These are phyloP conservation scores for Aegilops umbellulata DNA, from an alignment of 176 grass and related monocot genomes.

Conservation along the genomic window DNA sequence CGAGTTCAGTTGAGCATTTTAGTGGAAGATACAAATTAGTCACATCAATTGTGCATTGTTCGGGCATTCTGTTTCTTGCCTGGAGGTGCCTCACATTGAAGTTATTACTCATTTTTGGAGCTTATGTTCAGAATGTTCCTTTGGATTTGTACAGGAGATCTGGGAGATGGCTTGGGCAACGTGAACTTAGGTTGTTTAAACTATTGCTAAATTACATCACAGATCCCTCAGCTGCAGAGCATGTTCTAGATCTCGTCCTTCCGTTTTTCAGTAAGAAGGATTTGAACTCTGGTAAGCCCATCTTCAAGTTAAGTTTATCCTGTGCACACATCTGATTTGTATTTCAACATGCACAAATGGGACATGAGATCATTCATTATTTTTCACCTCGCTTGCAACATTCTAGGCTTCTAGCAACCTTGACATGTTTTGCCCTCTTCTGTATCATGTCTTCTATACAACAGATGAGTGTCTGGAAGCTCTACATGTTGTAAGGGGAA, in stretches of 20 bases:
- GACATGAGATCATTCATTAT: background rate
- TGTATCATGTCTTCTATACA: constrained; percentile 12
- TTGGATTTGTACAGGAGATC: constrained; percentile 58
- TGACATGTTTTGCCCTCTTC: constrained; percentile 8
- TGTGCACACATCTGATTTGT: background rate
- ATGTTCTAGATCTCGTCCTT: constrained; percentile 74
- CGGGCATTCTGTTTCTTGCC: background rate
- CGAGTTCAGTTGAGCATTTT: constrained; percentile 2
- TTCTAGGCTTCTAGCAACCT: background rate
- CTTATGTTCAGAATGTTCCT: background rate
- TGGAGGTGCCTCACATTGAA: background rate
- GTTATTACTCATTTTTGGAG: background rate
- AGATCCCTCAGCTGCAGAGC: constrained; percentile 45
- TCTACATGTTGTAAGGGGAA: constrained; percentile 61
- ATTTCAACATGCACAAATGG: constrained; percentile 13
- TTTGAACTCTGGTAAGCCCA: constrained; percentile 54
- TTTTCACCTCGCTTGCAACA: background rate
- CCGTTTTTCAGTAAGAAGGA: constrained; percentile 85
- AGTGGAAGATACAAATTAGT: background rate
- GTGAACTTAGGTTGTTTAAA: constrained; percentile 81
- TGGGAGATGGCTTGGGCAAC: constrained; percentile 59
- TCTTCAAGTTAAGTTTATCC: constrained; percentile 19
- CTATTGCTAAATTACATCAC: constrained; percentile 75
- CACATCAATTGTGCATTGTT: background rate
- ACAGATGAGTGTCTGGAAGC: constrained; percentile 82